Evolutionary conservation across 2,329 filamentous ascomycete genomes (phyloP), one percentile per base, ranked within the genome.

Genomic region (Exophiala alcalophila): DNA sequence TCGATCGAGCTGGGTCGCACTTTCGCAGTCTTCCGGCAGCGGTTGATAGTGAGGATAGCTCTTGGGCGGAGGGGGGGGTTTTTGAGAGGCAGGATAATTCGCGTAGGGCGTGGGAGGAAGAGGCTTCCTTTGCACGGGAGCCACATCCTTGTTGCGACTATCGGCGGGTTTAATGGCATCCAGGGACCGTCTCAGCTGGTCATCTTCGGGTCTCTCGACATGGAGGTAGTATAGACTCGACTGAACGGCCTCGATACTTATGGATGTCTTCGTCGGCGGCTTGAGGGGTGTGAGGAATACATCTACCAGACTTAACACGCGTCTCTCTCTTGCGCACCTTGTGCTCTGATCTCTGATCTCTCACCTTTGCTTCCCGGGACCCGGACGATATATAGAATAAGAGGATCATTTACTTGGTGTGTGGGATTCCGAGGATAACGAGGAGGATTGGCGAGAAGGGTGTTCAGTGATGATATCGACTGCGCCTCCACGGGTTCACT

Each of bases 161-260:
- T 49, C 42, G 24, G 45, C 34, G 4, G 20, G 15, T 10, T 35
- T 61, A 42, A 68, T 61, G 32, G 62, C 54, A 47, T 68, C 65
- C 33, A 63, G 57, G 51, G 65, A 59, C 34, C 65, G 57, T 11
- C 68, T 58, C 15, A 70, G 48, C 30, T 56, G 57, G 18, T 71
- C 64, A 51, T 86, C 78, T 26, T 78, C 72, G 3, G 78, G 76
- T 2, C 76, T 72, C 46, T 87, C 77, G 26, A 94, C 77, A 65
- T 97, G 91, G 39, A 96, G 71, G 61, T 92, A 97, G 67, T 97
- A 98, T 4, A 98, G 74, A 10, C 84, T 94, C 57, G 81, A 87
- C 42, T 84, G 80, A 34, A 98, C 83, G 61, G 96, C 91, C 61
- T 90, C 83, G 30, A 79, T 82, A 0, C 88, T 94, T 51, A 98